Evolutionary conservation across 805 yeast genomes (phyloP).

Genomic region (Wickerhamomyces hampshirensis): DNA sequence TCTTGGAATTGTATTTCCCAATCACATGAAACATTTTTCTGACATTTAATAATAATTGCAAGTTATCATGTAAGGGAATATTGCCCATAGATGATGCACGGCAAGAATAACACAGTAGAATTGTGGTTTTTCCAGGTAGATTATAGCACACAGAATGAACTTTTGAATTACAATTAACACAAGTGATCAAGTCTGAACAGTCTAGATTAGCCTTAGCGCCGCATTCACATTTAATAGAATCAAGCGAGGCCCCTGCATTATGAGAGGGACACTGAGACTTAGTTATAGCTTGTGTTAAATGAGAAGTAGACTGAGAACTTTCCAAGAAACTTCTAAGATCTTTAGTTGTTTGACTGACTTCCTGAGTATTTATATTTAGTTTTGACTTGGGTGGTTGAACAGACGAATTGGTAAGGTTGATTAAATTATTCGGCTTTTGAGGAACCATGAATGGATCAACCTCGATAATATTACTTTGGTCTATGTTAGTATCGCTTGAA

Average conservation of each 20-base stretch:
- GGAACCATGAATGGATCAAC: conserved; percentile 20
- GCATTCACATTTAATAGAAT: conserved; percentile 22
- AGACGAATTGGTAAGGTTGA: background rate
- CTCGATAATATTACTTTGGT: conserved; percentile 9
- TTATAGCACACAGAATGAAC: conserved; percentile 36
- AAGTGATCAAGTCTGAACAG: conserved; percentile 14
- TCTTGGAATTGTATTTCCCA: conserved; percentile 18
- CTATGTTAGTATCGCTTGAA: conserved; percentile 5
- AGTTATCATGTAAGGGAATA: conserved; percentile 13
- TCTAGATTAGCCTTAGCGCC: conserved; percentile 23
- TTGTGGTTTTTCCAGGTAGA: conserved; percentile 7
- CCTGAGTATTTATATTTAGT: conserved; percentile 4
- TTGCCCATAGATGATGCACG: conserved; percentile 17
- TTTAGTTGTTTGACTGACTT: conserved; percentile 30
- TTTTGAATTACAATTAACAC: conserved; percentile 27
- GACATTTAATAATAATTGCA: conserved; percentile 29
- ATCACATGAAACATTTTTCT: conserved; percentile 31
- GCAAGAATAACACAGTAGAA: conserved; percentile 25
- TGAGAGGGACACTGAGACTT: background rate
- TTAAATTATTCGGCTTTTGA: background rate
- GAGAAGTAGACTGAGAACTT: conserved; percentile 19
- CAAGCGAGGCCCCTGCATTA: background rate
- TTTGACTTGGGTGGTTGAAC: background rate
- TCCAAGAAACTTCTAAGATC: conserved; percentile 25
- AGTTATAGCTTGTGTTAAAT: conserved; percentile 27